Base-by-base conservation (phyloP, 2,329 filamentous ascomycete species). In the Metarhizium anisopliae region DNA sequence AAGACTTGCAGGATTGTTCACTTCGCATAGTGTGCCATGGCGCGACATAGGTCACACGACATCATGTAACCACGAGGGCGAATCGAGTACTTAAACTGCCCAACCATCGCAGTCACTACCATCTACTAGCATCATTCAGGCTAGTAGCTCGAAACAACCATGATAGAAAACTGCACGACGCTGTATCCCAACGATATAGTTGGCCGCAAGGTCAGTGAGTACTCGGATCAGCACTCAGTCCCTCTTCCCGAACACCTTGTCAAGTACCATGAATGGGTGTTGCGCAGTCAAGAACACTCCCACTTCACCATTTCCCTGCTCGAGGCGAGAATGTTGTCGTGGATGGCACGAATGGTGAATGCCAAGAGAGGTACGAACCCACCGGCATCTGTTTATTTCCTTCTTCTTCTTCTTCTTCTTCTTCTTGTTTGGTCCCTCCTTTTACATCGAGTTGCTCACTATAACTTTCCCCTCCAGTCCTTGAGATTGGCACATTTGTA, bases 171-270 rank as follows among this genome's bases (percentile, higher is more conserved):
- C 29, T 50, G 18, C 47, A 51, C 56, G 16, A 51, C 54, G 25
- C 55, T 61, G 6, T 57, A 56, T 16, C 55, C 56, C 35, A 56
- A 56, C 40, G 42, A 55, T n/a, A 47, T 54, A 11, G 56, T 60
- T 25, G 54, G 51, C 53, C 35, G 6, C 3, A 54, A 52, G 42
- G 60, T 59, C 54, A 59, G 54, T 20, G 50, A 53, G 29, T 56
- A 60, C 50, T 43, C 56, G 16, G 49, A 56, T 50, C n/a, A 38
- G 10, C 51, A 55, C 47, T 58, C 55, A 7, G 36, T 55, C 8
- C 47, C 20, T 6, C 58, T 59, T 25, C 38, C 47, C 16, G 30
- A 42, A 4, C 29, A 35, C 7, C 36, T 59, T 4, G 36, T 47
- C 16, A 13, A 50, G 30, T 58, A 56, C 38, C 58, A 56, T 38